Base-by-base conservation (phyloP, 2,329 filamentous ascomycete species). In the Ophioceras dolichostomum region DNA sequence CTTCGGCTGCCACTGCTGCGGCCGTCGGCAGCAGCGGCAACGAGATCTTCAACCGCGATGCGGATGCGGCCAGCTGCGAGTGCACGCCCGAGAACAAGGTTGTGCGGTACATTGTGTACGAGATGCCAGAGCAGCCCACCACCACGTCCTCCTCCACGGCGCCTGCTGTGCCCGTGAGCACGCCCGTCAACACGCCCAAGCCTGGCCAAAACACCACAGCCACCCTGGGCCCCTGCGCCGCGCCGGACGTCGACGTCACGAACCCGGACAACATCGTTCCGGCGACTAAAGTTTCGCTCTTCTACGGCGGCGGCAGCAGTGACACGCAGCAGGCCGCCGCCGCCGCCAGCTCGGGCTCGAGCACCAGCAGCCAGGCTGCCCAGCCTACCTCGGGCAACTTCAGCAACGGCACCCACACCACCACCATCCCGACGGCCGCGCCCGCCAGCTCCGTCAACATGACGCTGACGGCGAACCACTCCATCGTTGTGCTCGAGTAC, bases 401-500 rank as follows among this genome's bases (percentile, higher is more conserved):
- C 17, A 29, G 14, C 29, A 17, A 22, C 19, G 10, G 26, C 34
- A 24, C 29, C 6, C 24, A 17, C 22, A 22, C 34, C 13, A 27
- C 21, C 13, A 18, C 34, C 27, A 20, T 29, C 26, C 21, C 13
- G 12, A 21, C 18, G 10, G 30, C 34, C 13, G 12, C 28, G 13
- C 34, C 34, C 9, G 16, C 19, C 10, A 10, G 13, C 4, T 21
- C 34, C 10, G 38, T 55, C 34, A 47, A 49, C 21, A 41, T 55
- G 24, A 40, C 45, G 13, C 44, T 55, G 34, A 41, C 43, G 31
- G 50, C 51, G 42, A 48, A 48, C 10, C 43, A 49, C 22, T 51
- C 52, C 2, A 44, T 50, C 1, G 49, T 59, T 4, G 31, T 56
- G 10, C 47, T 59, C 4, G 57, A 59, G 43, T 34, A 51, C 5